Percentiles rank a stretch among this genome's conserved stretches.
Evolutionary conservation across 1,284 basidiomycete species (phyloP).

Genomic region (Cyathus olla): DNA sequence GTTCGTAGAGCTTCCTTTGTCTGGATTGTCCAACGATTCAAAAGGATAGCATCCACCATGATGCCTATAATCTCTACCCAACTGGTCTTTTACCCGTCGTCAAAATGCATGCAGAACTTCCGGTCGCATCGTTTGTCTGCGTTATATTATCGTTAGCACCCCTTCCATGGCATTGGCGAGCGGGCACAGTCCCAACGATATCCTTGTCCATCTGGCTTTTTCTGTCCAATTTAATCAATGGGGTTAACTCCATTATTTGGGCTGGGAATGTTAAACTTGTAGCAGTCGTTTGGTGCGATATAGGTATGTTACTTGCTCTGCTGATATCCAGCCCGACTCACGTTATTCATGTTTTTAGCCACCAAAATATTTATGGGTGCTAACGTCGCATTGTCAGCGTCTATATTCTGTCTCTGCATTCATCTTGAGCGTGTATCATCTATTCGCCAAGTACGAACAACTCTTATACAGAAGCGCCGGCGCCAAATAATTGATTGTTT

Average conservation of each 20-base stretch:
- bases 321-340: background rate
- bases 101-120: too few relatives aligned
- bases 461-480: conserved; percentile 36
- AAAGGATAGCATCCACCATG: too few relatives aligned
- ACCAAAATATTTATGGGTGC: conserved; percentile 41
- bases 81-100: too few relatives aligned
- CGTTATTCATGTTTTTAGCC: background rate
- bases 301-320: conserved; percentile 42
- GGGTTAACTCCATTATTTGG: conserved; percentile 58
- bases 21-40: too few relatives aligned
- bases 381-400: conserved; percentile 63
- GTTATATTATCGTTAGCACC: too few relatives aligned
- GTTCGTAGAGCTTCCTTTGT: too few relatives aligned
- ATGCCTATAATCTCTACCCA: too few relatives aligned
- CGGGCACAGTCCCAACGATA: conserved; percentile 44
- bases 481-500: conserved; percentile 52
- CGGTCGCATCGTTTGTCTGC: too few relatives aligned
- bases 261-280: conserved; percentile 41
- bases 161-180: conserved; percentile 52
- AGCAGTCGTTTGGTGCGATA: conserved; percentile 63
- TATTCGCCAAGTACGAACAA: background rate
- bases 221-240: conserved; percentile 32
- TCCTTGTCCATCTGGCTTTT: conserved; percentile 46
- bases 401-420: conserved; percentile 63
- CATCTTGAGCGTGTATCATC: conserved; percentile 60